phyloP scores from a whole-genome alignment of 192 early-diverging fungal species.

The Coemansia sp. region DNA sequence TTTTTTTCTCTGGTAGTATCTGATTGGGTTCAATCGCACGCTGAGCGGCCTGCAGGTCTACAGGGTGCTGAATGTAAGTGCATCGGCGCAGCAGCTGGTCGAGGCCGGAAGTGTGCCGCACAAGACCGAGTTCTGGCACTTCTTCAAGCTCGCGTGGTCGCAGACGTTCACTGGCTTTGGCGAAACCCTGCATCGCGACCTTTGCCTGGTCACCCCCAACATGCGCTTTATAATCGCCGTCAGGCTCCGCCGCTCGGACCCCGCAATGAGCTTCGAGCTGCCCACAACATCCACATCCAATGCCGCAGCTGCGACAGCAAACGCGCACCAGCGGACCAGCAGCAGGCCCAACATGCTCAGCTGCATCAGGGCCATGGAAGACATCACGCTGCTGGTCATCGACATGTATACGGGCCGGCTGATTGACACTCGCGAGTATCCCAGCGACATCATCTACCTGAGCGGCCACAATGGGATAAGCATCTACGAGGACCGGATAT shows the following conservation, averaged over 20 bases:
- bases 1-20: slow-evolving; percentile 18
- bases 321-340: not conserved
- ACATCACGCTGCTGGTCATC: slow-evolving; percentile 40
- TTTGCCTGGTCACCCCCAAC: slow-evolving; percentile 40
- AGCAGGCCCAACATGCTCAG: slow-evolving; percentile 23
- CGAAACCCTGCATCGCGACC: slow-evolving; percentile 44
- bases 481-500: slow-evolving; percentile 38
- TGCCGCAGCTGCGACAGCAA: not conserved
- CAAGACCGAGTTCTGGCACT: slow-evolving; percentile 46
- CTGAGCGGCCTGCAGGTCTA: slow-evolving; percentile 41
- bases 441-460: slow-evolving; percentile 39
- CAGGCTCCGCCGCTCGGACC: slow-evolving; percentile 19
- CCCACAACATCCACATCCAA: too few relatives aligned
- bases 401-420: slow-evolving; percentile 26
- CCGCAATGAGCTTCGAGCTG: not conserved
- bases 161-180: slow-evolving; percentile 32
- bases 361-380: slow-evolving; percentile 40
- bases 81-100: slow-evolving; percentile 26
- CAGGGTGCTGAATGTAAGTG: slow-evolving; percentile 23
- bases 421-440: slow-evolving; percentile 38
- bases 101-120: slow-evolving; percentile 10
- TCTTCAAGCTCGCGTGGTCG: slow-evolving; percentile 43
- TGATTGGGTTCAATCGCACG: slow-evolving; percentile 42
- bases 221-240: slow-evolving; percentile 33
- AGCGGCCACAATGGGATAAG: slow-evolving; percentile 47